Base-by-base conservation (phyloP, 257 asterid genomes). In the Solanum dulcamara region DNA sequence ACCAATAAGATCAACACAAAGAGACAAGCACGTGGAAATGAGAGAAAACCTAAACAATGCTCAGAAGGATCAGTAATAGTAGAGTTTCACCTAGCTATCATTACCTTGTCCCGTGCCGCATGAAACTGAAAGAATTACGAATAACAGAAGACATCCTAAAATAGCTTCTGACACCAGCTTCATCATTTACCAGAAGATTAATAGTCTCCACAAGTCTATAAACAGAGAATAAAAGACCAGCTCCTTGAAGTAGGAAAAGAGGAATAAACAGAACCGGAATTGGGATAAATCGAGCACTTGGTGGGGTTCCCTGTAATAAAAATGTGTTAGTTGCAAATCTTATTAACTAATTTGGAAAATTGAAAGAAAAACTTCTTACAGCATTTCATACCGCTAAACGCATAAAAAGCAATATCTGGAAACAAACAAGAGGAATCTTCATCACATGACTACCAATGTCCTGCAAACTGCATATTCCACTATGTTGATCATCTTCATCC, bases 391-490 rank as follows among this genome's bases (percentile, higher is more conserved):
- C 99, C 98, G 96, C 99, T 89, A 96, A 89, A 89, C 84, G 92
- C 98, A 96, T 96, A 93, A 95, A 91, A 87, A 96, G 93, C 90
- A 95, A 84, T 86, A 96, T 26, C 86, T 96, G 97, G 85, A 96
- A 96, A 84, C 92, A 89, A 50, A 96, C 55, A 18, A 96, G 89
- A 10, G 97, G 98, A 84, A 96, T 90, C 90, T 95, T 95, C 99
- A 96, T 96, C 84, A 95, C 84, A 85, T 96, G 99, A 81, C 99
- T 97, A 38, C 99, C 99, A 89, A 96, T 96, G 74, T 95, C 98
- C 86, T 92, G 97, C 89, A 94, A 87, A 89, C 92, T 93, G 92
- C 98, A 96, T 83, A 93, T 74, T 68, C 94, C 86, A 64, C 84
- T 84, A 55, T 92, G 94, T 87, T 90, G 95, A 66, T 90, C 84